Conservation (phyloP, 2,329 filamentous ascomycete genomes). For the Microsporum canis region DNA sequence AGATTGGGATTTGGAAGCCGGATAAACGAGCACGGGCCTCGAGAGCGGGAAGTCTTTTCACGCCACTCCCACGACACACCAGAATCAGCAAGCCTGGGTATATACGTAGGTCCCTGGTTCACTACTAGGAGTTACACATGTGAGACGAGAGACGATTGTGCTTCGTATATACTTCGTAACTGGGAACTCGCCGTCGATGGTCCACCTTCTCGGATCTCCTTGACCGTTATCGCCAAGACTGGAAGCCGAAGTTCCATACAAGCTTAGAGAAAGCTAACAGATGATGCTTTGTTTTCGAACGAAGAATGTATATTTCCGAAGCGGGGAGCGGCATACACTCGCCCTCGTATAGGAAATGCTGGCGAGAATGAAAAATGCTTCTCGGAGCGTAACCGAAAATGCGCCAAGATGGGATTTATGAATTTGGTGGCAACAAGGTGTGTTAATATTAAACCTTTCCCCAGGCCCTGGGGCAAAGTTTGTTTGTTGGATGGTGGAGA, state of each 20-base stretch:
- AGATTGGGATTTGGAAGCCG: neutral
- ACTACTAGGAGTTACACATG: neutral
- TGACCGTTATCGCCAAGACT: slow-evolving; percentile 1
- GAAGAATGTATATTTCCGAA: slow-evolving; percentile 1
- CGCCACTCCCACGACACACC: neutral
- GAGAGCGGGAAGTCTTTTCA: slow-evolving; percentile 1
- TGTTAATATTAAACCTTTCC: neutral
- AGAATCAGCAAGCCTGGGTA: neutral
- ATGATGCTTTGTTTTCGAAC: neutral
- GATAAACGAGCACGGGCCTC: slow-evolving; percentile 2
- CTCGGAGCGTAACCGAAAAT: slow-evolving; percentile 3
- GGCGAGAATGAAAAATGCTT: slow-evolving; percentile 3
- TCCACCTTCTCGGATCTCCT: neutral
- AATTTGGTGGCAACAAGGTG: neutral
- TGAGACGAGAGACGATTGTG: neutral
- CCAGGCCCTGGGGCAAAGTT: neutral
- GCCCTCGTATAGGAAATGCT: neutral
- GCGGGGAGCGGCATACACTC: neutral
- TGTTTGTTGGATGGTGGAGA: neutral
- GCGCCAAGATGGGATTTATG: neutral
- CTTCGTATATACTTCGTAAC: neutral
- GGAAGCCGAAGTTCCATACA: neutral
- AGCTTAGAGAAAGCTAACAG: neutral
- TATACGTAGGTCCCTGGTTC: neutral
- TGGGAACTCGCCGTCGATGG: neutral